Base-by-base conservation (phyloP, 805 yeast species). In the Metschnikowia gruessii region DNA sequence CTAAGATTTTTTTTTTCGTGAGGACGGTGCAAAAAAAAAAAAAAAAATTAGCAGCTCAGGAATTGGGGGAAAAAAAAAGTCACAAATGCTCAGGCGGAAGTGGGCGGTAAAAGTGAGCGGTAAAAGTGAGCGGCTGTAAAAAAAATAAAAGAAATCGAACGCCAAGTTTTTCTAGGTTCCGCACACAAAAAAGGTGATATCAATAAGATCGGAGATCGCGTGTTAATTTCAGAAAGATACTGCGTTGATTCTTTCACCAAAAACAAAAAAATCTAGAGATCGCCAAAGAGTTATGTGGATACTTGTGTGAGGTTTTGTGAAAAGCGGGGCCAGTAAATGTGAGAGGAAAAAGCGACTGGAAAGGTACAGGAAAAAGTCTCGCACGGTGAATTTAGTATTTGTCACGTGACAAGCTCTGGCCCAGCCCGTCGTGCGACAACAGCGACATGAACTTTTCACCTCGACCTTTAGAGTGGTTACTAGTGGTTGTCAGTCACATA, bases 11-110 rank as follows among this genome's bases (percentile, higher is more conserved):
- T 43, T 43, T 36, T 44, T 22, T 26, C 28, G 28, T 45, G 30
- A 24, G 26, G 37, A 16, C 13, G 43, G 48, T 45, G 43, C 48
- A 45, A 40, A 45, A 31, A 45, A 40, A 38, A 21, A 43, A 40
- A 38, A 38, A 43, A 42, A 42, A 18, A 26, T 8, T 29, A 24
- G 39, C 42, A 28, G 42, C 33, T 24, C 15, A 31, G 28, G 35
- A 24, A 21, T 10, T n/a, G 30, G 21, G 37, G 10, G 15, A 44
- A 45, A 45, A 43, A 45, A 45, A 45, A 45, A 40, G 48, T 45
- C 48, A 45, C 48, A 45, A 45, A 39, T 18, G 29, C 40, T 45
- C 40, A 32, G 38, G 42, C 21, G 36, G 37, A 37, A 37, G 37
- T n/a, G 6, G 41, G 41, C 40, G 39, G 39, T 31, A 32, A 32